These are phyloP conservation scores for Blastobotrys indianensis DNA, from an alignment of 1,139 yeast genomes.

Conservation along the genomic window DNA sequence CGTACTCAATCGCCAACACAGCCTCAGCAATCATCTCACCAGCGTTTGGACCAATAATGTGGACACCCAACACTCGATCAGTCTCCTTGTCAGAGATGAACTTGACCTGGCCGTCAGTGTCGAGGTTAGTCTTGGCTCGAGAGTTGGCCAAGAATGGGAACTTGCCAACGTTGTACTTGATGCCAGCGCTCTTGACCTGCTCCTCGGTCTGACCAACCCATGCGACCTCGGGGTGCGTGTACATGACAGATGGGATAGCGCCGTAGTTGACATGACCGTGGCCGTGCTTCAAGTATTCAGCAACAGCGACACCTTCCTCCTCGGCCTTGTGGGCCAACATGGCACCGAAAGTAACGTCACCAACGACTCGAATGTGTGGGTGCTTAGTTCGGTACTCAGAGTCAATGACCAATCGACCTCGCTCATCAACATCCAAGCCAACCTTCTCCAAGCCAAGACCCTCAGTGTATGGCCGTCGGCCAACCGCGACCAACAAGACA, in stretches of 20 bases:
- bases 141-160: conserved; percentile 99
- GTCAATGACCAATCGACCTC: conserved; percentile 91
- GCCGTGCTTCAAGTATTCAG: conserved; percentile 85
- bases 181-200: conserved; percentile 90
- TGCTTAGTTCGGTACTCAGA: conserved; percentile 87
- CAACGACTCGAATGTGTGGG: conserved; percentile 93
- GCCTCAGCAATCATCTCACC: conserved; percentile 99
- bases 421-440: conserved; percentile 85
- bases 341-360: conserved; percentile 97
- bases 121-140: conserved; percentile 97
- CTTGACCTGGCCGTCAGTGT: conserved; percentile 96
- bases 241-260: conserved; percentile 97
- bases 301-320: conserved; percentile 99
- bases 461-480: conserved; percentile 95
- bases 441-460: conserved; percentile 85
- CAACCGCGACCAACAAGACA: conserved; percentile 92
- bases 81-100: conserved; percentile 95
- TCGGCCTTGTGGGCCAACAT: conserved; percentile 99
- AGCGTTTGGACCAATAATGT: conserved; percentile 96
- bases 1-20: conserved; percentile 95
- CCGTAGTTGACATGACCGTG: conserved; percentile 98
- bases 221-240: conserved; percentile 98
- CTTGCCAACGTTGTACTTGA: conserved; percentile 89
- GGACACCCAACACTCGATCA: conserved; percentile 93
- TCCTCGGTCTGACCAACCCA: conserved; percentile 98